A percentile compares a stretch with the other conserved stretches of the same genome.
Evolutionary conservation across 345 rosid genomes (phyloP).

Genomic region (Salix arbutifolia): DNA sequence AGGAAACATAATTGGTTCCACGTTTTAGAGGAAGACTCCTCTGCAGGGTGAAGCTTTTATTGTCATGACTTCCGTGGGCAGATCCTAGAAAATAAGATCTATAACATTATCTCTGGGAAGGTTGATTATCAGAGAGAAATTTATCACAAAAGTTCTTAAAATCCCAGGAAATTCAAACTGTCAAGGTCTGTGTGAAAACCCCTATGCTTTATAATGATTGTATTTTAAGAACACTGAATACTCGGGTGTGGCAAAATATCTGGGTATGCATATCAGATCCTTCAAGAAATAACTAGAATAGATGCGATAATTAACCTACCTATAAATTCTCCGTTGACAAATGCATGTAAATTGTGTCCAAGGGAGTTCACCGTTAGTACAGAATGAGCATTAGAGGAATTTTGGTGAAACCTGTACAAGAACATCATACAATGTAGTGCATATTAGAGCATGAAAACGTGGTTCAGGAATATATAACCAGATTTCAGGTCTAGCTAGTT

Average conservation of each 20-base stretch:
- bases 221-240: no score
- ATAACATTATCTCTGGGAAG: background rate
- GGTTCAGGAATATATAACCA: background rate
- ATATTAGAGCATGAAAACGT: background rate
- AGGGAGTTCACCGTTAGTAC: conserved; percentile 41
- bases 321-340: conserved; percentile 43
- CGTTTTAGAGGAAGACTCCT: conserved; percentile 31
- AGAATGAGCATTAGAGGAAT: conserved; percentile 18
- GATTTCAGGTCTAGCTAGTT: background rate
- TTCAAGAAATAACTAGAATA: no score
- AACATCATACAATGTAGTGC: background rate
- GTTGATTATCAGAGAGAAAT: background rate
- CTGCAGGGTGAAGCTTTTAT: conserved; percentile 29
- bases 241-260: no score
- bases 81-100: conserved; percentile 35
- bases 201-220: no score
- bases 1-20: conserved; percentile 52
- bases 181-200: background rate
- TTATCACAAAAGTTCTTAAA: background rate
- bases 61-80: conserved; percentile 42
- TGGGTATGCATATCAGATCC: no score
- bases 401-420: conserved; percentile 35
- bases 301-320: conserved; percentile 33
- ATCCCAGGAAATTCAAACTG: background rate
- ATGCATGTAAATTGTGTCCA: conserved; percentile 58